Percentiles rank a stretch among this genome's conserved stretches.
These are phyloP conservation scores for Trichoderma reesei DNA, from an alignment of 495 filamentous ascomycete genomes.

Conservation along the genomic window DNA sequence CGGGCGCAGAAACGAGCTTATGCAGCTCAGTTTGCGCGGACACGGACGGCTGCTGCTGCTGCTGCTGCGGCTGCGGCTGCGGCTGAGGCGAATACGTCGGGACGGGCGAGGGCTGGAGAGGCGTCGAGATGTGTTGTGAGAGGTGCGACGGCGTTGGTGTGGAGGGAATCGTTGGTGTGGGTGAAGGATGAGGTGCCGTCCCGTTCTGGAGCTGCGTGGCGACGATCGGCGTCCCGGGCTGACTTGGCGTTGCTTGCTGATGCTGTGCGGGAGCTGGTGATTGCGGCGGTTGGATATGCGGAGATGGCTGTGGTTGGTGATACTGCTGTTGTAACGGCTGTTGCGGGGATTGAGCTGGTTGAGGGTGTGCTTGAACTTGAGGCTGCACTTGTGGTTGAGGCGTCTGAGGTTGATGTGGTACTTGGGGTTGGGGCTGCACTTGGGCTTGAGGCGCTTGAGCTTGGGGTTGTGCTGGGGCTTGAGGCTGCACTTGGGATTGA, in stretches of 20 bases:
- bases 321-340: not conserved
- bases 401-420: too few relatives aligned
- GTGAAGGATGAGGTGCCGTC: not conserved
- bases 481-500: not conserved
- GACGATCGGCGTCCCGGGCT: not conserved
- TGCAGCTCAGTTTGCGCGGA: not conserved
- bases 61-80: too few relatives aligned
- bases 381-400: too few relatives aligned
- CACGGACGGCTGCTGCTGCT: not conserved
- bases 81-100: not conserved
- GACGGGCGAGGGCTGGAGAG: not conserved
- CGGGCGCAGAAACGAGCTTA: conserved; percentile 1
- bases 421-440: not conserved
- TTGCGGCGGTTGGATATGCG: not conserved
- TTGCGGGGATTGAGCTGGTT: not conserved
- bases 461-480: too few relatives aligned
- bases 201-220: not conserved
- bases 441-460: too few relatives aligned
- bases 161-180: not conserved
- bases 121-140: not conserved
- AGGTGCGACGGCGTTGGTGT: not conserved
- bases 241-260: not conserved
- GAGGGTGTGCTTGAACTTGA: too few relatives aligned
- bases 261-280: not conserved
- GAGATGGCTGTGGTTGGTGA: not conserved